Evolutionary conservation across 306 rosid genomes (phyloP).

Genomic region (Macrotyloma uniflorum): DNA sequence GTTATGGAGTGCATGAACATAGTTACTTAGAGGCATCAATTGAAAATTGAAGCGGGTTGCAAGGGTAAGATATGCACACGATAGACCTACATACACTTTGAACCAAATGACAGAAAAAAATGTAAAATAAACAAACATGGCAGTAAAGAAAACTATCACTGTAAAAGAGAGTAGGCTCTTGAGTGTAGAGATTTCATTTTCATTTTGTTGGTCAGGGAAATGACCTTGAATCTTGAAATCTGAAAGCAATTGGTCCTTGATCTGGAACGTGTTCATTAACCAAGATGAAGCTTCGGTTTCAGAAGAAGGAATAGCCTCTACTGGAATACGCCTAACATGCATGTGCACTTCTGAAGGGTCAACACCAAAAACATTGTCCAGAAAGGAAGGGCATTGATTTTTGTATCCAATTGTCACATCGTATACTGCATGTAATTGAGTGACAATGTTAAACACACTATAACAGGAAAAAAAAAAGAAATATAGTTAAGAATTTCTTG

Average conservation of each 20-base stretch:
- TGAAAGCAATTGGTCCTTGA: slow-evolving; percentile 59
- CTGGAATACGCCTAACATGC: slow-evolving; percentile 69
- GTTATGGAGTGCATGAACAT: slow-evolving; percentile 50
- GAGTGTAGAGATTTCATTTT: slow-evolving; percentile 59
- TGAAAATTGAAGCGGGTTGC: slow-evolving; percentile 65
- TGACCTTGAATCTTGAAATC: slow-evolving; percentile 63
- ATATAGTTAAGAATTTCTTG: neutral
- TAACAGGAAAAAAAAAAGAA: slow-evolving; percentile 1
- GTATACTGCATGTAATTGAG: slow-evolving; percentile 66
- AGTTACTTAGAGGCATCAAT: slow-evolving; percentile 53
- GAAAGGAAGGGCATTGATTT: slow-evolving; percentile 76
- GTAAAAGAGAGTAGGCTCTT: slow-evolving; percentile 57
- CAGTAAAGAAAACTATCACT: slow-evolving; percentile 58
- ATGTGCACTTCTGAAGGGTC: slow-evolving; percentile 96
- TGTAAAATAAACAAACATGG: slow-evolving; percentile 59
- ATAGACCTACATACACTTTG: slow-evolving; percentile 67
- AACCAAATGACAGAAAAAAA: slow-evolving; percentile 72
- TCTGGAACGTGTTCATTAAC: slow-evolving; percentile 65
- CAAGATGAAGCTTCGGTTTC: slow-evolving; percentile 65
- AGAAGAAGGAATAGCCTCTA: slow-evolving; percentile 64
- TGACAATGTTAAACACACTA: slow-evolving; percentile 22
- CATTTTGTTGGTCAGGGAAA: slow-evolving; percentile 62
- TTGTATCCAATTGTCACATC: slow-evolving; percentile 82
- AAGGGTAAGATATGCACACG: slow-evolving; percentile 80
- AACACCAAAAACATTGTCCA: slow-evolving; percentile 88